Conservation (phyloP, 2,329 filamentous ascomycete genomes). For the Penicillium sp. region DNA sequence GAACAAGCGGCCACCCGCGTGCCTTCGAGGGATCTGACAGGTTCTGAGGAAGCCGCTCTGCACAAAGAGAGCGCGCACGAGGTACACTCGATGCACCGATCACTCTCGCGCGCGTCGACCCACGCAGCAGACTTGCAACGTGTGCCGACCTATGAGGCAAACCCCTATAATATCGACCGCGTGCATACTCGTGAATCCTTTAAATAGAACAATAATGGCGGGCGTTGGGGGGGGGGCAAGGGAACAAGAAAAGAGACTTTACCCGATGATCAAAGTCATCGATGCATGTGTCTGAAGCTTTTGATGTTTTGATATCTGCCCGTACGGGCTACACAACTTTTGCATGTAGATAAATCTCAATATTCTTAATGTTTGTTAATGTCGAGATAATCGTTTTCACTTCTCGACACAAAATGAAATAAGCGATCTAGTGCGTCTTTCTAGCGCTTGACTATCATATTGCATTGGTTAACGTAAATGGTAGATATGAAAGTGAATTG, state of each 20-base stretch:
- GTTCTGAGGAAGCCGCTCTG: not conserved
- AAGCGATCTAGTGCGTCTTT: too few relatives aligned
- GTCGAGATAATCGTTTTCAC: not conserved
- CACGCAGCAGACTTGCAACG: slow-evolving; percentile 9
- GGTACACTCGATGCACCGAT: slow-evolving; percentile 10
- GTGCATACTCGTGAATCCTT: slow-evolving; percentile 22
- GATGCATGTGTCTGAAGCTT: slow-evolving; percentile 11
- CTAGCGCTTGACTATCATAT: not conserved
- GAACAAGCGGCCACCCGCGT: not conserved
- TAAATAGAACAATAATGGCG: slow-evolving; percentile 7
- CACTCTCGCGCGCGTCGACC: slow-evolving; percentile 9
- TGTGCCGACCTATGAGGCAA: slow-evolving; percentile 20
- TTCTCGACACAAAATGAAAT: too few relatives aligned
- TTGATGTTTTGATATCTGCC: not conserved
- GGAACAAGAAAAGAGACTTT: not conserved
- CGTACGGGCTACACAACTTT: not conserved
- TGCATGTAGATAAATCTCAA: not conserved
- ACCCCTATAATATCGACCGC: slow-evolving; percentile 20
- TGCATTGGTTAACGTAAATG: not conserved
- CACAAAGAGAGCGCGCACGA: slow-evolving; percentile 17
- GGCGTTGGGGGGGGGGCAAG: not conserved
- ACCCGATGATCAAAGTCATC: not conserved
- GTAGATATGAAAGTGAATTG: slow-evolving; percentile 7
- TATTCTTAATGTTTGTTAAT: not conserved
- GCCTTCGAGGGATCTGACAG: not conserved